phyloP scores from a whole-genome alignment of 345 rosid genomes.

The Orychophragmus violaceus region DNA sequence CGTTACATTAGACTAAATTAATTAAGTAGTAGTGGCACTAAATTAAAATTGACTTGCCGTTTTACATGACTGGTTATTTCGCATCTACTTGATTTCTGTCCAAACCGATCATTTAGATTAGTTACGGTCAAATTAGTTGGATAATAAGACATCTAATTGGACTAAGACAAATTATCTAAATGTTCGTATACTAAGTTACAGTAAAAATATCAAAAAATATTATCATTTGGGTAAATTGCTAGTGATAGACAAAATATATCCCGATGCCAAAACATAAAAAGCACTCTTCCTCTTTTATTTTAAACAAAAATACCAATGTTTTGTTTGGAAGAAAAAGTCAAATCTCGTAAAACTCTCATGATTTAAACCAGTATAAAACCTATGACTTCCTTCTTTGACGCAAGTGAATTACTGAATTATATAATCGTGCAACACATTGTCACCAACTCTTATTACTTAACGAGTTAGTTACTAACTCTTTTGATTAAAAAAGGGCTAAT shows the following conservation, averaged over 20 bases:
- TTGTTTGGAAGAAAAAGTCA: not conserved
- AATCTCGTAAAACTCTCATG: not conserved
- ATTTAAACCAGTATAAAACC: not conserved
- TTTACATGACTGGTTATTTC: not conserved
- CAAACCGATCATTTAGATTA: not conserved
- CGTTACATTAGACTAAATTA: not conserved
- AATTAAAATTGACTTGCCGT: not conserved
- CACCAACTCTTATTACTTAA: conserved; percentile 7
- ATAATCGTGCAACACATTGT: not conserved
- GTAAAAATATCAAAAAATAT: not conserved
- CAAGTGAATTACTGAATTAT: too few relatives aligned
- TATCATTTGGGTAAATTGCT: not conserved
- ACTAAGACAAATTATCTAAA: not conserved
- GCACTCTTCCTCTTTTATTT: not conserved
- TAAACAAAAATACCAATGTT: not conserved
- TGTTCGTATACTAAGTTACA: not conserved
- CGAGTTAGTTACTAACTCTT: not conserved
- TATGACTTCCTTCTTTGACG: not conserved
- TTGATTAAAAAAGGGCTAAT: not conserved
- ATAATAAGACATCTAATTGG: not conserved
- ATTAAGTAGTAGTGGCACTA: not conserved
- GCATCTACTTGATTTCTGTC: not conserved
- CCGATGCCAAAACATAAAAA: not conserved
- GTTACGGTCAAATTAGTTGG: conserved; percentile 8
- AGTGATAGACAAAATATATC: not conserved